A percentile compares a stretch with the other conserved stretches of the same genome.
Conservation (phyloP, 768 basidiomycete genomes). For the Hygrophorus russula region DNA sequence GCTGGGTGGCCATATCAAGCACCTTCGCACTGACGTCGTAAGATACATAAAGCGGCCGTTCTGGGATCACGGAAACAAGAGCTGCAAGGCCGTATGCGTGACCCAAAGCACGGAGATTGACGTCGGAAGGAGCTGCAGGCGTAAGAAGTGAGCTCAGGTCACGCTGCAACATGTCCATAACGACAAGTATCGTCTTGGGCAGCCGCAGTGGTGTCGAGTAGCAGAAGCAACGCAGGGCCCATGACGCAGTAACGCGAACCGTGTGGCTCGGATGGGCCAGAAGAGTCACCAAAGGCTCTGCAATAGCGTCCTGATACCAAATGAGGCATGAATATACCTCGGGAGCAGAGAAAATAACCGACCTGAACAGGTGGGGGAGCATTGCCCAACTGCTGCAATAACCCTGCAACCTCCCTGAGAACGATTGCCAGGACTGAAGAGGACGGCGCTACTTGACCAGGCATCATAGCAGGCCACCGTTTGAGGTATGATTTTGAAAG, state of each 20-base stretch:
- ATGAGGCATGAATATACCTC: background rate
- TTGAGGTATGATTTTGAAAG: slow-evolving; percentile 73
- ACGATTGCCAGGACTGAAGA: slow-evolving; percentile 62
- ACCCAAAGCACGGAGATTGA: slow-evolving; percentile 64
- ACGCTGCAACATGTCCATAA: slow-evolving; percentile 75
- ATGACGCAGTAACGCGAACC: slow-evolving; percentile 78
- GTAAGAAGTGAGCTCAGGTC: slow-evolving; percentile 67
- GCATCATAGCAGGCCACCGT: slow-evolving; percentile 90
- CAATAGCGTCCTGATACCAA: slow-evolving; percentile 55
- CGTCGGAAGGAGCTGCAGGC: slow-evolving; percentile 61
- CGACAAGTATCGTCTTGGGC: slow-evolving; percentile 63
- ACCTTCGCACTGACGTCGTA: slow-evolving; percentile 88
- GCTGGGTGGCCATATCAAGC: slow-evolving; percentile 80
- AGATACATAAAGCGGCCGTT: slow-evolving; percentile 86
- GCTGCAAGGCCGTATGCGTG: slow-evolving; percentile 87
- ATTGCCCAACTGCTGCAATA: slow-evolving; percentile 85
- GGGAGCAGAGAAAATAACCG: slow-evolving; percentile 6
- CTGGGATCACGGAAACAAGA: slow-evolving; percentile 75
- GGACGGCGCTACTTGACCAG: slow-evolving; percentile 63
- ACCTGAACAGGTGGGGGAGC: slow-evolving; percentile 85
- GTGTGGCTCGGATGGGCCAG: slow-evolving; percentile 81
- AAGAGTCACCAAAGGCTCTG: slow-evolving; percentile 77
- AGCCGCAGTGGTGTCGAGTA: slow-evolving; percentile 79
- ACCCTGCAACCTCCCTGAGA: slow-evolving; percentile 73
- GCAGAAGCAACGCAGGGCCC: slow-evolving; percentile 86